Base-by-base conservation (phyloP, 2,329 filamentous ascomycete species). In the Diaporthe sp. region DNA sequence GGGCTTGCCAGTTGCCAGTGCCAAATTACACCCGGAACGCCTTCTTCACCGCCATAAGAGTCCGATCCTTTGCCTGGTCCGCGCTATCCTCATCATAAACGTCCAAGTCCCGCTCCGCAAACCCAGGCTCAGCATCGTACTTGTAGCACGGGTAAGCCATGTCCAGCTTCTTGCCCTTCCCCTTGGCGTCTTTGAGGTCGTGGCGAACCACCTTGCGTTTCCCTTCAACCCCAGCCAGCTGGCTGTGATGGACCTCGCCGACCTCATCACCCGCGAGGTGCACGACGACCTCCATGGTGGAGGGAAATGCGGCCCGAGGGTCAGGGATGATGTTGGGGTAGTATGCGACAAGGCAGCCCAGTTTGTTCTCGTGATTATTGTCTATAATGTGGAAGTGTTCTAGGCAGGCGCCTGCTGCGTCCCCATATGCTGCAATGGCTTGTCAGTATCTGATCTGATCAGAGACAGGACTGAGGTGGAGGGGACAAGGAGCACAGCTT, bases 61-160 rank as follows among this genome's bases (percentile, higher is more conserved):
- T 92, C 10, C 94, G 87, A n/a, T 88, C 90, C 89, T 92, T 95
- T 0, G 94, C 93, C 28, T 95, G 80, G n/a, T 89, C 88, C 2
- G 92, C 90, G 0, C 89, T 89, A 4, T 94, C 85, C 13, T 88
- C 86, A 77, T 95, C 89, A 79, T 91, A 95, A 78, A 93, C 90
- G 3, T 94, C 91, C 44, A 94, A 82, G 74, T 94, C 91, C 28
- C 89, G 87, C 82, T 95, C 93, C 0, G 94, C 94, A 77, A 96
- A 95, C 0, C 94, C 94, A 0, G 90, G 84, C 70, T 90, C 84
- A 84, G 90, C 85, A 12, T 84, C 77, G 68, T 88, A 88, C 0
- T 83, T 81, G 58, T 87, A 88, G 25, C 82, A 82, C 0, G 83
- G 83, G 58, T 86, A 88, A 0, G 82, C 85, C 1, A 84, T 78